A percentile compares a stretch with the other conserved stretches of the same genome.
Conservation (phyloP, 495 filamentous ascomycete genomes). For the Neurospora hispaniola region DNA sequence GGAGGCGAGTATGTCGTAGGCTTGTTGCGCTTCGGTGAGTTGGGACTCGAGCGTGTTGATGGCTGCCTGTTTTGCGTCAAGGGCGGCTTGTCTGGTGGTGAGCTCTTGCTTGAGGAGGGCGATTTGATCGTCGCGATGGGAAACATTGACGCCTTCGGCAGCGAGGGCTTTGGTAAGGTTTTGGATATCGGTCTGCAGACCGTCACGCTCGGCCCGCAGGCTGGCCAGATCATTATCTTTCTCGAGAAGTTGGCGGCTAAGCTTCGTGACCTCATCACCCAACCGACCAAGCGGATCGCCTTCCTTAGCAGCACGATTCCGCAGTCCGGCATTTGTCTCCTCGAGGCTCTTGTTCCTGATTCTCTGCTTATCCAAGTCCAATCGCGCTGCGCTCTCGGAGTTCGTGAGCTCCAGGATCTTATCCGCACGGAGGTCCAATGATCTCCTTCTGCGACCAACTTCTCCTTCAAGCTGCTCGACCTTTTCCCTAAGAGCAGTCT, state of each 20-base stretch:
- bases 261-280: not conserved
- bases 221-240: not conserved
- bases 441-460: not conserved
- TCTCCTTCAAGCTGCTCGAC: not conserved
- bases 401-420: not conserved
- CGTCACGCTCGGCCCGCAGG: not conserved
- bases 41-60: not conserved
- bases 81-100: not conserved
- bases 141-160: not conserved
- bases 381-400: not conserved
- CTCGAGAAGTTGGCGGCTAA: not conserved
- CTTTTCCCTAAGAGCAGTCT: not conserved
- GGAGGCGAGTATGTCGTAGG: not conserved
- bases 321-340: not conserved
- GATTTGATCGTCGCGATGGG: not conserved
- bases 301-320: not conserved
- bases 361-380: not conserved
- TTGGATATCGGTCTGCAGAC: not conserved
- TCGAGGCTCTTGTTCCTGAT: not conserved
- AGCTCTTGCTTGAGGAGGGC: not conserved
- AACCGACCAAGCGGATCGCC: not conserved
- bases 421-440: not conserved
- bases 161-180: not conserved
- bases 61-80: not conserved
- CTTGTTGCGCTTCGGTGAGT: not conserved